A percentile compares a stretch with the other conserved stretches of the same genome.
Evolutionary conservation across 371 early-diverging fungal species (phyloP).

Genomic region (Synchytrium microbalum): DNA sequence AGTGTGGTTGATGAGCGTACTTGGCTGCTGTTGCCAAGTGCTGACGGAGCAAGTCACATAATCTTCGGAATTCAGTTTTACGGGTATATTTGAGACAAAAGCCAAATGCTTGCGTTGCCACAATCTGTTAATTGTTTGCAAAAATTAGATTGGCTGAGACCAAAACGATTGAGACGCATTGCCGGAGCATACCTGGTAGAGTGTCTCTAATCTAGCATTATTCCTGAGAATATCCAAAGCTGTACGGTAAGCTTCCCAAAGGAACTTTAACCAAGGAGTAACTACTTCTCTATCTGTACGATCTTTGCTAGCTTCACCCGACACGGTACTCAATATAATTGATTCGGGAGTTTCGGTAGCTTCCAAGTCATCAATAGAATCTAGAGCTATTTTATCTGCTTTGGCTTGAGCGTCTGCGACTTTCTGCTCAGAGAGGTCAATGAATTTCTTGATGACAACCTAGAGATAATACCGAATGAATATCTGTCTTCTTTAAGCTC

Average conservation of each 20-base stretch:
- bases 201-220: slow-evolving; percentile 86
- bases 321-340: slow-evolving; percentile 87
- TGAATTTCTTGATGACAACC: slow-evolving; percentile 75
- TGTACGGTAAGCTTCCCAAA: slow-evolving; percentile 97
- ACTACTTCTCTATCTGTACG: slow-evolving; percentile 93
- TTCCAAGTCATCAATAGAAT: slow-evolving; percentile 86
- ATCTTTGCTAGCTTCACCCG: slow-evolving; percentile 89
- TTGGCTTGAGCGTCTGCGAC: slow-evolving; percentile 85
- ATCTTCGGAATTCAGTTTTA: slow-evolving; percentile 96
- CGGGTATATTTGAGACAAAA: slow-evolving; percentile 92
- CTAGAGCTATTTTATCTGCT: slow-evolving; percentile 73
- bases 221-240: slow-evolving; percentile 92
- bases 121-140: slow-evolving; percentile 27
- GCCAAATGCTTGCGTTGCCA: slow-evolving; percentile 85
- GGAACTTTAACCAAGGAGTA: slow-evolving; percentile 95
- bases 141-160: neutral
- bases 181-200: slow-evolving; percentile 67
- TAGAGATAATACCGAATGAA: slow-evolving; percentile 15
- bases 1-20: slow-evolving; percentile 84
- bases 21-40: slow-evolving; percentile 86
- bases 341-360: slow-evolving; percentile 94
- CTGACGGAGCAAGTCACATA: slow-evolving; percentile 92
- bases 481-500: slow-evolving; percentile 1
- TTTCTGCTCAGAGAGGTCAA: slow-evolving; percentile 78
- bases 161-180: neutral